These are phyloP conservation scores for Heimioporus retisporus DNA, from an alignment of 1,284 basidiomycete species.

Conservation along the genomic window DNA sequence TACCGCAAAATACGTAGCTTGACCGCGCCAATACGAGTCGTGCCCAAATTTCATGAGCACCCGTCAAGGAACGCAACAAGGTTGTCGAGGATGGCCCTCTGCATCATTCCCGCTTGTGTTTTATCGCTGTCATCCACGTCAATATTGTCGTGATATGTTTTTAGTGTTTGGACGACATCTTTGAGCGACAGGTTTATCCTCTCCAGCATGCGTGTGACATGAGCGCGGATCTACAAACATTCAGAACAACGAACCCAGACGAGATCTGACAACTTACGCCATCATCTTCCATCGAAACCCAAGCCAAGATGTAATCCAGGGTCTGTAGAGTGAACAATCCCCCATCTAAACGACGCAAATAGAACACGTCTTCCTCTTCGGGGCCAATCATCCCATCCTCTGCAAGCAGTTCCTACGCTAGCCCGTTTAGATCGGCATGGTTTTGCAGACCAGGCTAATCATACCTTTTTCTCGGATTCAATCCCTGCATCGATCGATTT, in stretches of 20 bases:
- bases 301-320: slow-evolving; percentile 94
- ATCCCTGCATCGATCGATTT: slow-evolving; percentile 72
- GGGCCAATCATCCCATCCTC: slow-evolving; percentile 68
- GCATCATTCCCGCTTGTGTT: slow-evolving; percentile 56
- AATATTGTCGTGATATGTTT: slow-evolving; percentile 78
- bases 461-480: slow-evolving; percentile 72
- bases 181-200: slow-evolving; percentile 75
- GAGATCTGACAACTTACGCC: slow-evolving; percentile 68
- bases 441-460: slow-evolving; percentile 15
- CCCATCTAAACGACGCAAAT: slow-evolving; percentile 85
- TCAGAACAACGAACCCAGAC: slow-evolving; percentile 19
- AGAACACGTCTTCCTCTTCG: slow-evolving; percentile 83
- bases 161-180: slow-evolving; percentile 74
- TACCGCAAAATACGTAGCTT: slow-evolving; percentile 31
- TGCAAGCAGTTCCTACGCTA: slow-evolving; percentile 61
- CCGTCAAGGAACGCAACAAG: slow-evolving; percentile 75
- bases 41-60: slow-evolving; percentile 31
- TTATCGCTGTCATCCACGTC: slow-evolving; percentile 57
- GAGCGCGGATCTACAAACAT: slow-evolving; percentile 71
- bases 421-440: not conserved
- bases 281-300: slow-evolving; percentile 99
- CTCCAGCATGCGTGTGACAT: slow-evolving; percentile 79
- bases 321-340: slow-evolving; percentile 93
- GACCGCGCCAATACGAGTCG: slow-evolving; percentile 12
- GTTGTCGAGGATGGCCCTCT: slow-evolving; percentile 75